A percentile compares a stretch with the other conserved stretches of the same genome.
These are phyloP conservation scores for Lactuca saligna DNA, from an alignment of 129 eudicot species.

Conservation along the genomic window DNA sequence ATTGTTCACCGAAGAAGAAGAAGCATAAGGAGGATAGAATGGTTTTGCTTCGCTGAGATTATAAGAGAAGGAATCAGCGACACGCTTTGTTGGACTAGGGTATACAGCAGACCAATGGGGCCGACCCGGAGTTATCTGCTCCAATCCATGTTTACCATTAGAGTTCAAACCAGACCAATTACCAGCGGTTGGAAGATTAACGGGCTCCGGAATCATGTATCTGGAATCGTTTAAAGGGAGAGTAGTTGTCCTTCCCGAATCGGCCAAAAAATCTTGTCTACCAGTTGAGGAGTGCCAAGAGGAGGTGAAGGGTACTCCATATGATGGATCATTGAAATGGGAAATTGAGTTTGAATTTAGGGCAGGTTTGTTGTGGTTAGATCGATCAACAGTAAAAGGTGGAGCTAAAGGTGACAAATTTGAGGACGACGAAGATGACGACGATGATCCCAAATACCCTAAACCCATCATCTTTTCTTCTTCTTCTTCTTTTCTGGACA, in stretches of 20 bases:
- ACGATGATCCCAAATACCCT: constrained; percentile 51
- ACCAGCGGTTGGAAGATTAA: background rate
- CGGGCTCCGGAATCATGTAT: constrained; percentile 26
- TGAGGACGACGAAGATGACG: constrained; percentile 47
- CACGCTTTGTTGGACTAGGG: background rate
- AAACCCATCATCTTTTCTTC: constrained; percentile 50
- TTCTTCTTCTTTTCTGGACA: background rate
- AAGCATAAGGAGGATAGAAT: constrained; percentile 43
- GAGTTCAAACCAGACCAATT: constrained; percentile 27
- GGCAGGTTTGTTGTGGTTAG: constrained; percentile 39
- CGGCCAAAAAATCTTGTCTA: constrained; percentile 31
- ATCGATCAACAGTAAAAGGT: constrained; percentile 71
- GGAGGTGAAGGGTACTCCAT: constrained; percentile 34
- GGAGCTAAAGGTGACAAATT: constrained; percentile 86
- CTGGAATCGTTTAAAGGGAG: constrained; percentile 21
- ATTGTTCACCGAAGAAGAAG: background rate
- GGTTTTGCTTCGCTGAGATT: constrained; percentile 31
- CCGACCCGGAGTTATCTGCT: background rate
- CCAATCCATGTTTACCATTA: background rate
- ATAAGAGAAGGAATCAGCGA: constrained; percentile 5
- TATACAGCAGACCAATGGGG: constrained; percentile 15
- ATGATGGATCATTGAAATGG: constrained; percentile 37
- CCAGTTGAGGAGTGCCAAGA: constrained; percentile 49
- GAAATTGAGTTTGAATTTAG: constrained; percentile 36
- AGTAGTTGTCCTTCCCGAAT: constrained; percentile 32